Percentiles rank a stretch among this genome's conserved stretches.
Conservation (phyloP, 1,139 yeast species). For the Keqinozyma sinolaborantium region DNA sequence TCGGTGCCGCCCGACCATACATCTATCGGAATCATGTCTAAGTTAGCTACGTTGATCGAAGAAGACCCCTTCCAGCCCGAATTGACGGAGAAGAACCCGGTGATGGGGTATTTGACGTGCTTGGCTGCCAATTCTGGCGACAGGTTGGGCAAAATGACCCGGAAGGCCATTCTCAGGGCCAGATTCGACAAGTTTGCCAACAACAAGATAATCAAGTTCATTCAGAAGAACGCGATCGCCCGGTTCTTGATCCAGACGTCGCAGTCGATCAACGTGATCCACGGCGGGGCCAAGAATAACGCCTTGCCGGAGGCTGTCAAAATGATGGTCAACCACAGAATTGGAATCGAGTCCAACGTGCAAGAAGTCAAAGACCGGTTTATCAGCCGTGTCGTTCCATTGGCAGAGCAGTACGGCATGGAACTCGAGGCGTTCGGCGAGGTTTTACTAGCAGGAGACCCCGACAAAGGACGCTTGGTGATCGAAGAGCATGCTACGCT, state of each 20-base stretch:
- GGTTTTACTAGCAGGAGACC: slow-evolving; percentile 20
- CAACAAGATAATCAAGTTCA: slow-evolving; percentile 31
- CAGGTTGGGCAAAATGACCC: slow-evolving; percentile 25
- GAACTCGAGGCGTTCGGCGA: slow-evolving; percentile 41
- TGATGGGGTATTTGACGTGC: slow-evolving; percentile 39
- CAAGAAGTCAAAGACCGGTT: slow-evolving; percentile 37
- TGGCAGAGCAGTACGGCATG: slow-evolving; percentile 45
- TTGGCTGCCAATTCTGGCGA: slow-evolving; percentile 35
- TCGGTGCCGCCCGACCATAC: slow-evolving; percentile 49
- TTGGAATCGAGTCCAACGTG: slow-evolving; percentile 49
- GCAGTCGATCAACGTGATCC: slow-evolving; percentile 64
- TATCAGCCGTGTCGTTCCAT: slow-evolving; percentile 25
- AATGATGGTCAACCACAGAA: slow-evolving; percentile 55
- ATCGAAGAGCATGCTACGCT: slow-evolving; percentile 31
- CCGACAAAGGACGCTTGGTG: slow-evolving; percentile 44
- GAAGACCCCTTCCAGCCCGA: slow-evolving; percentile 28
- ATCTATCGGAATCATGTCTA: slow-evolving; percentile 42
- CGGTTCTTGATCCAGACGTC: slow-evolving; percentile 56
- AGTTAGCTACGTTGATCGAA: slow-evolving; percentile 36
- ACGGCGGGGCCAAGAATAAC: slow-evolving; percentile 70
- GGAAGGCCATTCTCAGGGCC: slow-evolving; percentile 37
- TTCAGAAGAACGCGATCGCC: slow-evolving; percentile 14
- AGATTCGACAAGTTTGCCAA: slow-evolving; percentile 40
- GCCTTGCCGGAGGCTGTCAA: slow-evolving; percentile 71
- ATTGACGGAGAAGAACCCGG: slow-evolving; percentile 39